Base-by-base conservation (phyloP, 2,329 filamentous ascomycete species). In the Allantophomopsis cytisporea region DNA sequence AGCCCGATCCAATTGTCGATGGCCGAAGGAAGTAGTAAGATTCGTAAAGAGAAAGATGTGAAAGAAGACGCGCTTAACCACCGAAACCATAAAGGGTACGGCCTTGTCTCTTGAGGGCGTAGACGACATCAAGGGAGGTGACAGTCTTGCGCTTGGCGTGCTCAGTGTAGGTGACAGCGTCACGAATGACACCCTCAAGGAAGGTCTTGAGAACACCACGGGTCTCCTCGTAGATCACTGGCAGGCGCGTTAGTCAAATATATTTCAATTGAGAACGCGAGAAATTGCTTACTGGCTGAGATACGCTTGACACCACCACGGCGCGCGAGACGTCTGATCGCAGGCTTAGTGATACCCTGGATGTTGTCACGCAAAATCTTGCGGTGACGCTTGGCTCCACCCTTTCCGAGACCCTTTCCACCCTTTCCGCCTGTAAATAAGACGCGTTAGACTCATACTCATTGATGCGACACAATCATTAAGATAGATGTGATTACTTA, bases 341-440 rank as follows among this genome's bases (percentile, higher is more conserved):
- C 35, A 40, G 36, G 88, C 83, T 95, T 95, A 60, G 88, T 95
- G 63, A 95, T 95, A 71, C 88, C 88, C 73, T 95, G 88, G 62
- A 95, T 95, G 83, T 94, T 95, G 82, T 94, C 88, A 70, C 88
- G 86, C 66, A 95, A 77, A 74, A 95, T 95, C 84, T 95, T 95
- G 61, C 89, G 81, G 73, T 95, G 88, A 69, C 88, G 88, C 83
- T 95, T 96, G 69, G 89, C 89, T 66, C 88, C 88, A 53, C 88
- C 88, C 80, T 94, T 94, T 65, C 88, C 88, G 68, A 94, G 86
- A 64, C 87, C 88, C 80, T 94, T 94, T 64, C 88, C 88, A 68
- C 87, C 87, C 72, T 94, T 93, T 65, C 86, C 86, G 64, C 85
- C 85, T 91, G 55, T 55, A 48, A 45, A 51, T 46, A 37, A 47